Percentiles rank a stretch among this genome's conserved stretches.
Evolutionary conservation across 345 rosid species (phyloP).

Genomic region (Gossypium ekmanianum): DNA sequence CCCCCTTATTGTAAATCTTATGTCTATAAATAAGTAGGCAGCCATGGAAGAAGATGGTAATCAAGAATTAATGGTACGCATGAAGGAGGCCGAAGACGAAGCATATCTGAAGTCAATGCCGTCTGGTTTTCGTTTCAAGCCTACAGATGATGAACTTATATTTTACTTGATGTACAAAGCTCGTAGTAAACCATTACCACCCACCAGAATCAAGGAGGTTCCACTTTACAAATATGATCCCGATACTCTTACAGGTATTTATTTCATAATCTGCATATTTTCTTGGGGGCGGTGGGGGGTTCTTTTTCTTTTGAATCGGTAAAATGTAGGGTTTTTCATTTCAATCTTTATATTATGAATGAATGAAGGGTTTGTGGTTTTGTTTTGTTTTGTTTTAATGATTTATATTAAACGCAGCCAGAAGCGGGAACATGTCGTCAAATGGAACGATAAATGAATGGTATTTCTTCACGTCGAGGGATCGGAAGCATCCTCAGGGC

Average conservation of each 20-base stretch:
- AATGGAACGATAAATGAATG: background rate
- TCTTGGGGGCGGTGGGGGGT: no score
- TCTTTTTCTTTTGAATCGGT: no score
- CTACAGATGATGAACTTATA: background rate
- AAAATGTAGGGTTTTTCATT: no score
- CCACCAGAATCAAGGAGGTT: background rate
- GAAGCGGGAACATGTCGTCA: background rate
- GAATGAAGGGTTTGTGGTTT: no score
- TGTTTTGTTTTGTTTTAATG: background rate
- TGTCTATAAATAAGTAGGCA: no score
- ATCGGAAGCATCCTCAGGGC: background rate
- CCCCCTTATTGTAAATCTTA: no score
- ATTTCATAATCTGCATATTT: no score
- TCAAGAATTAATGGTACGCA: no score
- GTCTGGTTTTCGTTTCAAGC: background rate
- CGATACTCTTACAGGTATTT: background rate
- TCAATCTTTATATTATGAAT: no score
- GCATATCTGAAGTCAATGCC: background rate
- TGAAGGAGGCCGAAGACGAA: background rate
- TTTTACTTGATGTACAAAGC: background rate
- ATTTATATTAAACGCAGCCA: no score
- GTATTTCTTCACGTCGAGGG: constrained; percentile 1
- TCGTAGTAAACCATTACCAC: background rate
- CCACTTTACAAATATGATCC: background rate
- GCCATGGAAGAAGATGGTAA: no score